phyloP scores from a whole-genome alignment of 306 rosid genomes.

The Vigna trinervia region DNA sequence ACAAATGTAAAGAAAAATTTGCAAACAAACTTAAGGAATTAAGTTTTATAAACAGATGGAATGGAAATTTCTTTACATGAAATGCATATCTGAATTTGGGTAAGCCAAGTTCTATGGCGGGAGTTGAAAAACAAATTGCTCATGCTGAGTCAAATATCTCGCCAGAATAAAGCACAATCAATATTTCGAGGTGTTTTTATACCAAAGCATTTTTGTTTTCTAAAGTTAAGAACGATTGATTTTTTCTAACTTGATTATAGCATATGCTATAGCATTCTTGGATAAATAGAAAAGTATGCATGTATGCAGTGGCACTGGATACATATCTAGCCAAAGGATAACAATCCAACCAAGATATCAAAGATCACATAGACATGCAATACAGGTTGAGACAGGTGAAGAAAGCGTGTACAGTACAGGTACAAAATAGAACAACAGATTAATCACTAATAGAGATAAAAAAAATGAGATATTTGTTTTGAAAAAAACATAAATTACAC shows the following conservation, averaged over 20 bases:
- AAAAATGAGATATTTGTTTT: neutral
- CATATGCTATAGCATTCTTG: neutral
- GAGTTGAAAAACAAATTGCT: constrained; percentile 3
- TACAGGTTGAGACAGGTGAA: neutral
- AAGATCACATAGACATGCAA: neutral
- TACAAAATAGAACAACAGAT: neutral
- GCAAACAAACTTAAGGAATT: neutral
- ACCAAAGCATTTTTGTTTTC: neutral
- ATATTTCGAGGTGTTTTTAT: too few species aligned
- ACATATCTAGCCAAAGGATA: constrained; percentile 18
- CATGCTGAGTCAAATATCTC: constrained; percentile 7
- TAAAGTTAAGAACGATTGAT: neutral
- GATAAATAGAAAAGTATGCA: neutral
- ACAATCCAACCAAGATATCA: neutral
- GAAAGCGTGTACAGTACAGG: neutral
- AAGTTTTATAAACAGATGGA: constrained; percentile 6
- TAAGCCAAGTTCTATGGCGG: neutral
- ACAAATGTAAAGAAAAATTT: constrained; percentile 10
- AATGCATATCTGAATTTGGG: neutral
- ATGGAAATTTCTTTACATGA: constrained; percentile 7
- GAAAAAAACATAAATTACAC: neutral
- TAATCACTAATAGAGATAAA: neutral
- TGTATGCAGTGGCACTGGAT: neutral
- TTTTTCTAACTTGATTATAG: neutral
- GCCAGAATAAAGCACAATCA: neutral